A percentile compares a stretch with the other conserved stretches of the same genome.
phyloP scores from a whole-genome alignment of 768 basidiomycete genomes.

The Leccinum variicolor region DNA sequence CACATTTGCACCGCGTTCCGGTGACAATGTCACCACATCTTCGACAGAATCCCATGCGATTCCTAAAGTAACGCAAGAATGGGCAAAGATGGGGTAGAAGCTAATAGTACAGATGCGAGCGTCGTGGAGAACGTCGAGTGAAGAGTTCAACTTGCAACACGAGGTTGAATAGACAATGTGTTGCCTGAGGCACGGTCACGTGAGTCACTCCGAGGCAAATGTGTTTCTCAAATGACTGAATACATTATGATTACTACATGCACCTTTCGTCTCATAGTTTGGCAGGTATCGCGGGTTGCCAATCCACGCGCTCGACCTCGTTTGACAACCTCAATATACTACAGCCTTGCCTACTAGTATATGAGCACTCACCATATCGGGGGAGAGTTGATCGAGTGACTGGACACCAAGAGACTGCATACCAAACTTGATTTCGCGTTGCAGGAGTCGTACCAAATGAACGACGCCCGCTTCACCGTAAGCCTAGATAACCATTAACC shows the following conservation, averaged over 20 bases:
- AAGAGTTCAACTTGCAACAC: conserved; percentile 10
- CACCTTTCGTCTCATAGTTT: conserved; percentile 20
- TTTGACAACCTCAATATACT: conserved; percentile 1
- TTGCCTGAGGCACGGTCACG: conserved; percentile 15
- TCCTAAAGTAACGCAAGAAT: not conserved
- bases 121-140: conserved; percentile 3
- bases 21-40: conserved; percentile 82
- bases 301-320: conserved; percentile 64
- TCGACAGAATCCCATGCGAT: conserved; percentile 76
- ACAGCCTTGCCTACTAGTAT: not conserved
- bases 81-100: not conserved
- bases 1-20: conserved; percentile 72
- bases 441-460: conserved; percentile 62
- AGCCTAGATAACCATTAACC: conserved; percentile 42
- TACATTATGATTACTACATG: not conserved
- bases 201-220: conserved; percentile 1
- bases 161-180: conserved; percentile 3
- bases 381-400: conserved; percentile 59
- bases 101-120: not conserved
- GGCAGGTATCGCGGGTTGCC: conserved; percentile 44
- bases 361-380: conserved; percentile 60
- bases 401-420: conserved; percentile 77
- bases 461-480: conserved; percentile 72
- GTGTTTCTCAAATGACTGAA: not conserved
- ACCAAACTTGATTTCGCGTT: conserved; percentile 71